Percentiles rank a stretch among this genome's conserved stretches.
Conservation (phyloP, 805 yeast species). For the Saccharomycopsis sp. region DNA sequence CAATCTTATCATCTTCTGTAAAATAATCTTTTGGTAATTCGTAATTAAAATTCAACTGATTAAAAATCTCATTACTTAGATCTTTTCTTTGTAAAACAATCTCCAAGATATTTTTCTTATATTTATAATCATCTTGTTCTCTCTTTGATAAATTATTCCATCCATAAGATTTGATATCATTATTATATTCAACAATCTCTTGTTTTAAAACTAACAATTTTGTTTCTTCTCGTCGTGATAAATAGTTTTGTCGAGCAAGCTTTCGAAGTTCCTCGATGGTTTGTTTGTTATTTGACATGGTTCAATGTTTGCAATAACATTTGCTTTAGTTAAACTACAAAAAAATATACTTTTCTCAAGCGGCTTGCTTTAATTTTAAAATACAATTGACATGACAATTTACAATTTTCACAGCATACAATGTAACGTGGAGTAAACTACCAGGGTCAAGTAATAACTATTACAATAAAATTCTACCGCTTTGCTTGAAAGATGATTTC, state of each 20-base stretch:
- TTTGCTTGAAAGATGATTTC: no score
- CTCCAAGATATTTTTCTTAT: constrained; percentile 39
- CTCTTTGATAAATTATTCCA: constrained; percentile 39
- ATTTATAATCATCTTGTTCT: constrained; percentile 41
- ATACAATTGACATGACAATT: no score
- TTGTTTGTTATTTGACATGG: background rate
- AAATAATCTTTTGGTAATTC: constrained; percentile 47
- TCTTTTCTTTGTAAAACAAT: constrained; percentile 32
- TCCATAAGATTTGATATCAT: constrained; percentile 39
- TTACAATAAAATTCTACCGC: no score
- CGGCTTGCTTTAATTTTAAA: no score
- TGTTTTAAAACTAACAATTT: constrained; percentile 14
- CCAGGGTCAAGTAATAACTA: no score
- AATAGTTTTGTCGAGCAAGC: constrained; percentile 12
- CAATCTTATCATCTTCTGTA: constrained; percentile 39
- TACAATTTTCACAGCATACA: no score
- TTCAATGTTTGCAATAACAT: no score
- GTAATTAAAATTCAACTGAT: constrained; percentile 27
- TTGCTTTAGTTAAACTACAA: no score
- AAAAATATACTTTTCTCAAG: no score
- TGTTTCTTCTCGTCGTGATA: constrained; percentile 12
- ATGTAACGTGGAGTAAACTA: no score
- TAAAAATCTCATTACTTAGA: constrained; percentile 21
- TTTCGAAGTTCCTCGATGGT: constrained; percentile 8
- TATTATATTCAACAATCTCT: constrained; percentile 40